Evolutionary conservation across 73 alveolate genomes (phyloP).

Genomic region (Blepharisma japonicum): DNA sequence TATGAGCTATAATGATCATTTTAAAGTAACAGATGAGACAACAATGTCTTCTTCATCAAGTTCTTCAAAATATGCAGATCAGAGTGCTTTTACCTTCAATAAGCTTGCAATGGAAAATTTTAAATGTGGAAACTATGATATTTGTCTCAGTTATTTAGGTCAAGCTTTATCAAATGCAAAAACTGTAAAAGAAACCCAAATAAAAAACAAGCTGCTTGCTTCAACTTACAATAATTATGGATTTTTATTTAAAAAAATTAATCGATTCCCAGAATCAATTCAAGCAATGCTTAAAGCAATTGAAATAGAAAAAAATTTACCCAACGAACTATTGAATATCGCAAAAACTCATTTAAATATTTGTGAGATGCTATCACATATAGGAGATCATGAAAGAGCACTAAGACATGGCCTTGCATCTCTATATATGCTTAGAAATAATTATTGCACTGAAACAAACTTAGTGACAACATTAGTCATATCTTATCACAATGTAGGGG

Average conservation of each 20-base stretch:
- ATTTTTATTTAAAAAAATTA: constrained; percentile 7
- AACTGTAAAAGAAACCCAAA: neutral
- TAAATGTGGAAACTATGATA: neutral
- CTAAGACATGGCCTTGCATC: constrained; percentile 44
- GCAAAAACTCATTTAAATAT: constrained; percentile 38
- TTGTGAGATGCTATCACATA: constrained; percentile 54
- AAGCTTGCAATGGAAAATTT: constrained; percentile 25
- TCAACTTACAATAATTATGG: constrained; percentile 7
- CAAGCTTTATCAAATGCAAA: neutral
- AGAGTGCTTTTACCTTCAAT: neutral
- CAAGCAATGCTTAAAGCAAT: neutral
- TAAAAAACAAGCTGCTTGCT: constrained; percentile 13
- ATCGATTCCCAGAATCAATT: neutral
- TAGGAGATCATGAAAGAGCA: constrained; percentile 68
- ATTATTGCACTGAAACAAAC: neutral
- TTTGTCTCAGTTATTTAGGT: neutral
- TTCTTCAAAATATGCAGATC: too few relatives aligned
- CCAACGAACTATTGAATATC: constrained; percentile 1
- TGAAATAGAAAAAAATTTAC: neutral
- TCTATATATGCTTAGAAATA: neutral
- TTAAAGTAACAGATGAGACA: too few relatives aligned
- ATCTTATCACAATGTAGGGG: constrained; percentile 61
- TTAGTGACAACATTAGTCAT: constrained; percentile 45
- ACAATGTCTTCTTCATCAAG: too few relatives aligned
- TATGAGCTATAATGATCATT: too few relatives aligned